These are phyloP conservation scores for Achaetomiella virescens DNA, from an alignment of 495 filamentous ascomycete species.

Conservation along the genomic window DNA sequence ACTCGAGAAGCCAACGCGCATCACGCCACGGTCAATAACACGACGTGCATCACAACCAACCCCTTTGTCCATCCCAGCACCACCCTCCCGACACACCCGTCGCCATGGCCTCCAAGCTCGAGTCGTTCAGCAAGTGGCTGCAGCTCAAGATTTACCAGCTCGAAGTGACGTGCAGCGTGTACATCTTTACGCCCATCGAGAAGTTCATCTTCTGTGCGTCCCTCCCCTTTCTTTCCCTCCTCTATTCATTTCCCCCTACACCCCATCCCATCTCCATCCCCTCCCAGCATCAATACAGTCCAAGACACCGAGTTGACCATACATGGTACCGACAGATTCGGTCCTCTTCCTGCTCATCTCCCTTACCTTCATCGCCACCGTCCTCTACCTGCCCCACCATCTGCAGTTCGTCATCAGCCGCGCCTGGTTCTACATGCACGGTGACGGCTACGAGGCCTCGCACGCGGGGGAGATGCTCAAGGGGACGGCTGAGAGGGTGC, in stretches of 20 bases:
- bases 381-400: conserved; percentile 90
- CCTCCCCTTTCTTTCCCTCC: conserved; percentile 1
- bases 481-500: conserved; percentile 20
- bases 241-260: background rate
- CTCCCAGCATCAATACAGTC: background rate
- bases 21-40: background rate
- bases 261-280: background rate
- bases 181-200: conserved; percentile 43
- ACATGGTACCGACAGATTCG: conserved; percentile 57
- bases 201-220: conserved; percentile 43
- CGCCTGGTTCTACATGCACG: conserved; percentile 90
- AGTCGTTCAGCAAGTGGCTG: conserved; percentile 41
- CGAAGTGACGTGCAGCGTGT: conserved; percentile 42
- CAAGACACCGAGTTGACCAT: background rate
- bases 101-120: conserved; percentile 30
- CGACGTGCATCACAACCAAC: background rate
- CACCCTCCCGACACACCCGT: conserved; percentile 9
- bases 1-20: too few species aligned
- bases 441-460: conserved; percentile 45
- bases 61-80: background rate
- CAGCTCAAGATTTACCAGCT: conserved; percentile 45
- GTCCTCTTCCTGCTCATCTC: conserved; percentile 80
- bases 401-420: conserved; percentile 68
- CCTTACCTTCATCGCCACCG: conserved; percentile 76
- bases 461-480: conserved; percentile 29